phyloP scores from a whole-genome alignment of 2,329 filamentous ascomycete genomes.

The Stagonosporopsis tanaceti region DNA sequence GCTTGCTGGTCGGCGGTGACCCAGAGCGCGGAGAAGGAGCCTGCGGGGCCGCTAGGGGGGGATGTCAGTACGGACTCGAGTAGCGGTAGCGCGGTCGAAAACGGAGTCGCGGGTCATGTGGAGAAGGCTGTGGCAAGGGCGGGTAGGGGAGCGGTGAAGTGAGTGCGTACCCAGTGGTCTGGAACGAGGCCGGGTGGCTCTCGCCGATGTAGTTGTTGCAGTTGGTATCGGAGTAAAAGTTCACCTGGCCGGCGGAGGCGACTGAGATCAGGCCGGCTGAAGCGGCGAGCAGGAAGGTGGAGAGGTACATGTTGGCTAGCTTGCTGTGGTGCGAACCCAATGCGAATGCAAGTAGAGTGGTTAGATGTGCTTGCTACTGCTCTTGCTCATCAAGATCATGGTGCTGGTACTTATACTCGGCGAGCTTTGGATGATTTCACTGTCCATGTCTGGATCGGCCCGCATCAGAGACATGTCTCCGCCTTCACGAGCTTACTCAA shows the following conservation, averaged over 20 bases:
- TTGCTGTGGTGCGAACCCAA: neutral
- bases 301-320: slow-evolving; percentile 12
- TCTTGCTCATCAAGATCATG: too few species aligned
- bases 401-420: neutral
- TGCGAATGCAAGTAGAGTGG: too few species aligned
- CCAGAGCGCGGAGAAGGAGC: slow-evolving; percentile 30
- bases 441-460: neutral
- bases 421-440: neutral
- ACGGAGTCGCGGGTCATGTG: too few species aligned
- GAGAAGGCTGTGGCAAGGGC: neutral
- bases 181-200: slow-evolving; percentile 12
- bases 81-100: too few species aligned
- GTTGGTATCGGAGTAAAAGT: slow-evolving; percentile 30
- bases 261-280: slow-evolving; percentile 12
- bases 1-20: slow-evolving; percentile 21
- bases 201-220: slow-evolving; percentile 30
- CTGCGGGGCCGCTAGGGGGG: slow-evolving; percentile 22
- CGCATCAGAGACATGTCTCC: neutral
- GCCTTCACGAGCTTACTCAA: neutral
- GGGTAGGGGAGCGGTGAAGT: too few species aligned
- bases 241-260: slow-evolving; percentile 27
- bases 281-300: slow-evolving; percentile 11
- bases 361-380: too few species aligned
- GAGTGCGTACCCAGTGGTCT: slow-evolving; percentile 21
- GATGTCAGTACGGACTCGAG: neutral